Evolutionary conservation across 495 filamentous ascomycete genomes (phyloP).

Genomic region (Xylaria longipes): DNA sequence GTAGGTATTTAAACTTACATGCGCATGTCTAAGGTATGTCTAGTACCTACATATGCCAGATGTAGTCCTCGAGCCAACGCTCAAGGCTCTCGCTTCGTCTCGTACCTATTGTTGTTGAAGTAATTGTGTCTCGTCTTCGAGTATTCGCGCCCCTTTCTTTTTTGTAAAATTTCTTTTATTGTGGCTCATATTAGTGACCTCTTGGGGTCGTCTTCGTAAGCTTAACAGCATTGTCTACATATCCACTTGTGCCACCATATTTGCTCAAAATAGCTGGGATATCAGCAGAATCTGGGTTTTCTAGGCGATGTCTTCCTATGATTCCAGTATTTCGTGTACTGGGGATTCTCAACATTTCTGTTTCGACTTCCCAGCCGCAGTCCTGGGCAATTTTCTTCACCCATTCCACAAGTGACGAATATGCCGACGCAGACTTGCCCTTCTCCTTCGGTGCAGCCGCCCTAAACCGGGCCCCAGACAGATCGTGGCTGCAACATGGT

Average conservation of each 20-base stretch:
- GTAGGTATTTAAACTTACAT: background rate
- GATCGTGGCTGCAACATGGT: slow-evolving; percentile 91
- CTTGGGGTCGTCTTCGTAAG: slow-evolving; percentile 49
- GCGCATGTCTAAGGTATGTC: too few species aligned
- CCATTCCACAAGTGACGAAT: slow-evolving; percentile 77
- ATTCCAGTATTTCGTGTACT: slow-evolving; percentile 87
- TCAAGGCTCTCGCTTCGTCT: background rate
- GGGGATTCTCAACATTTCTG: slow-evolving; percentile 82
- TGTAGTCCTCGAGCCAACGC: background rate
- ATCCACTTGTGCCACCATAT: slow-evolving; percentile 63
- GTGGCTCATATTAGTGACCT: slow-evolving; percentile 43
- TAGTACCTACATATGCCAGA: background rate
- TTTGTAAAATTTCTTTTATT: background rate
- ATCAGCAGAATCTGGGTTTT: slow-evolving; percentile 24
- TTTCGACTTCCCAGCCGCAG: slow-evolving; percentile 78
- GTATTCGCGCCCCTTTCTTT: background rate
- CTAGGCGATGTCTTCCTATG: slow-evolving; percentile 60
- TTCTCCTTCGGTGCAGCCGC: slow-evolving; percentile 66
- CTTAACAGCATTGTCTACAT: slow-evolving; percentile 59
- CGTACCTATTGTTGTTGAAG: background rate
- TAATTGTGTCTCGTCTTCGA: background rate
- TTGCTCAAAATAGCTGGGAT: slow-evolving; percentile 50
- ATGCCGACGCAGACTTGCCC: slow-evolving; percentile 62
- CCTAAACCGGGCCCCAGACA: slow-evolving; percentile 75
- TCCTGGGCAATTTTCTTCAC: slow-evolving; percentile 68